Evolutionary conservation across 768 basidiomycete species (phyloP).

Genomic region (Mycena crocata): DNA sequence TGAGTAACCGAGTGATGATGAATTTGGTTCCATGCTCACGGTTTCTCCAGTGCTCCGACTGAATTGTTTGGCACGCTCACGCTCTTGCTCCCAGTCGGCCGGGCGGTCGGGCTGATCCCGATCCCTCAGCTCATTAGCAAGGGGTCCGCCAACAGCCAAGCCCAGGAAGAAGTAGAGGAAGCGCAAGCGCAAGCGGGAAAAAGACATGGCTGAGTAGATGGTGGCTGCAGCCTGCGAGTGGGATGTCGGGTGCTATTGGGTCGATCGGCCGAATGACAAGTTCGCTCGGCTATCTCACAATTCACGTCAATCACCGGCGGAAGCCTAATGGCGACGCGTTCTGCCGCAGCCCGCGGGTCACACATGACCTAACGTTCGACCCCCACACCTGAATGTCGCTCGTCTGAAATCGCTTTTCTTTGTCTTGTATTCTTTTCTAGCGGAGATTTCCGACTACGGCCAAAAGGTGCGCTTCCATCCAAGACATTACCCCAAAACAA

Average conservation of each 20-base stretch:
- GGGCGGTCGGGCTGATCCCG: background rate
- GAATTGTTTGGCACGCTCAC: slow-evolving; percentile 29
- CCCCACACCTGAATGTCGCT: no score
- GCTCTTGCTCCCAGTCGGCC: slow-evolving; percentile 43
- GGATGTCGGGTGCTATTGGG: background rate
- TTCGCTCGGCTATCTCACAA: slow-evolving; percentile 23
- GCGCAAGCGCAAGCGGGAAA: no score
- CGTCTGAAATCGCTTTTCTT: no score
- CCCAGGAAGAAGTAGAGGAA: slow-evolving; percentile 31
- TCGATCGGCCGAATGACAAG: slow-evolving; percentile 11
- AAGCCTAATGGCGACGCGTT: background rate
- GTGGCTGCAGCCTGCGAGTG: no score
- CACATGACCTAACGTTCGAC: no score
- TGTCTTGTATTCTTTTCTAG: no score
- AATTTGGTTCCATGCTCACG: slow-evolving; percentile 1
- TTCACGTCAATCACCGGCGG: background rate
- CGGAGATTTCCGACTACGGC: no score
- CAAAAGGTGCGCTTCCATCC: no score
- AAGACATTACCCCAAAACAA: no score
- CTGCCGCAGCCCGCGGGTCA: background rate
- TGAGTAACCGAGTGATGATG: background rate
- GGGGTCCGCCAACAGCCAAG: slow-evolving; percentile 41
- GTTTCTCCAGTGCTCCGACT: slow-evolving; percentile 26
- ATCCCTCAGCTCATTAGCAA: background rate
- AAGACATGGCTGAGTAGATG: slow-evolving; percentile 6